These are phyloP conservation scores for Penicillium bovifimosum DNA, from an alignment of 495 filamentous ascomycete species.

Conservation along the genomic window DNA sequence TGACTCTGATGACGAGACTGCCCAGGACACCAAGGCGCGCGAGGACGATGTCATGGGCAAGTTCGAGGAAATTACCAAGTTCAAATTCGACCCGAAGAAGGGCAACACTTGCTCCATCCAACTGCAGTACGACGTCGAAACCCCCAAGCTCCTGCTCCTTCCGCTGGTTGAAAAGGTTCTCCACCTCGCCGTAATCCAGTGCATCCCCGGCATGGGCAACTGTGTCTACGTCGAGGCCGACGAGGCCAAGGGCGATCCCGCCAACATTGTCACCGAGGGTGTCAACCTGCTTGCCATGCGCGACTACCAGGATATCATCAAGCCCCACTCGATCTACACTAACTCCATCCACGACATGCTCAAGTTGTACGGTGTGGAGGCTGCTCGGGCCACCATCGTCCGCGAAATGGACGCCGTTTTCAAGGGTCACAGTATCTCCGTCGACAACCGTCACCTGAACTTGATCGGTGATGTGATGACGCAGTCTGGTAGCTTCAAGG, in stretches of 20 bases:
- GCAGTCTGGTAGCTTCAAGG: constrained; percentile 72
- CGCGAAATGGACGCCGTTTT: constrained; percentile 85
- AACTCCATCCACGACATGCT: constrained; percentile 89
- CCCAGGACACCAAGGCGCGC: constrained; percentile 45
- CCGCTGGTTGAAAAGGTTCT: constrained; percentile 77
- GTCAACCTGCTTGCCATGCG: constrained; percentile 89
- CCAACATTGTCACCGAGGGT: constrained; percentile 70
- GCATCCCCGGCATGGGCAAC: constrained; percentile 65
- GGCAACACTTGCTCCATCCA: constrained; percentile 75
- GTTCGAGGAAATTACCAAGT: constrained; percentile 59
- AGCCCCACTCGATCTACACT: constrained; percentile 80
- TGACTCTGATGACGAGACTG: constrained; percentile 37
- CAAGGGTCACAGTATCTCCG: constrained; percentile 83
- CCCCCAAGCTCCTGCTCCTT: constrained; percentile 89
- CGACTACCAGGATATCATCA: constrained; percentile 76
- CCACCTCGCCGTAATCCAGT: constrained; percentile 75
- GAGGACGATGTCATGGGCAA: constrained; percentile 62
- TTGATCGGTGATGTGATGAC: constrained; percentile 98
- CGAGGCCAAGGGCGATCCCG: constrained; percentile 47
- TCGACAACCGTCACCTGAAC: constrained; percentile 89
- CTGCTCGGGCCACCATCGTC: constrained; percentile 78
- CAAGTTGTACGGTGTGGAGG: constrained; percentile 85
- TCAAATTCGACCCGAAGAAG: constrained; percentile 70
- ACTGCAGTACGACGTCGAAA: constrained; percentile 73
- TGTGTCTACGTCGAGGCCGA: constrained; percentile 68